These are phyloP conservation scores for Fusarium goolgardi DNA, from an alignment of 2,329 filamentous ascomycete species.

Conservation along the genomic window DNA sequence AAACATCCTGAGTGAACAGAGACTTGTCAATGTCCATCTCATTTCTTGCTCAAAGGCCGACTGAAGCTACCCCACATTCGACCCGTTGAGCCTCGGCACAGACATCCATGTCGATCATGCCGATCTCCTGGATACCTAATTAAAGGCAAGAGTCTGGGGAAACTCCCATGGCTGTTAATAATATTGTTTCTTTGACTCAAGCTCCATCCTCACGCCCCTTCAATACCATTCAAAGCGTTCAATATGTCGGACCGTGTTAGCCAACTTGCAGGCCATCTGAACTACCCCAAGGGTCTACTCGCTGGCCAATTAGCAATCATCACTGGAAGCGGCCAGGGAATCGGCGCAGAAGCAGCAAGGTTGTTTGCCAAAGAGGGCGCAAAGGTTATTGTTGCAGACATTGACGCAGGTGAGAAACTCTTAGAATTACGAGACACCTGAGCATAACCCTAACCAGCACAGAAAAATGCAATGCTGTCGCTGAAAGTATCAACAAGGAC, in stretches of 20 bases:
- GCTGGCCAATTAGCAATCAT: constrained; percentile 86
- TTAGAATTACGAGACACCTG: fast-evolving
- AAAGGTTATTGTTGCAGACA: constrained; percentile 84
- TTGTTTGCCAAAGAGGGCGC: constrained; percentile 90
- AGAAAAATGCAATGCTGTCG: constrained; percentile 78
- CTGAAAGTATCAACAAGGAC: constrained; percentile 73
- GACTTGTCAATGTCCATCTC: background rate
- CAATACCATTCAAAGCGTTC: background rate
- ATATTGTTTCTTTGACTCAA: background rate
- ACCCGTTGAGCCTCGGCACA: constrained; percentile 47
- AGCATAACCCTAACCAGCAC: constrained; percentile 15
- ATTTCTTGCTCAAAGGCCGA: background rate
- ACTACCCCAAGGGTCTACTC: constrained; percentile 83
- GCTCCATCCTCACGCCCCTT: background rate
- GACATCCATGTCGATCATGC: constrained; percentile 19
- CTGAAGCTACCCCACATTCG: constrained; percentile 45
- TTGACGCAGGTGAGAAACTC: constrained; percentile 71
- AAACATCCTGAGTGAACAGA: background rate
- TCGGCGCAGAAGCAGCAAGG: constrained; percentile 84
- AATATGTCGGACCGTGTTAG: constrained; percentile 69
- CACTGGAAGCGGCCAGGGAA: constrained; percentile 87
- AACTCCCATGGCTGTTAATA: background rate
- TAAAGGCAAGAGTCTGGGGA: constrained; percentile 23
- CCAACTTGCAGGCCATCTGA: constrained; percentile 82
- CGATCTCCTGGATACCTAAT: constrained; percentile 7